Evolutionary conservation across 148 eudicot species (phyloP).

Genomic region (Oxyria digyna): DNA sequence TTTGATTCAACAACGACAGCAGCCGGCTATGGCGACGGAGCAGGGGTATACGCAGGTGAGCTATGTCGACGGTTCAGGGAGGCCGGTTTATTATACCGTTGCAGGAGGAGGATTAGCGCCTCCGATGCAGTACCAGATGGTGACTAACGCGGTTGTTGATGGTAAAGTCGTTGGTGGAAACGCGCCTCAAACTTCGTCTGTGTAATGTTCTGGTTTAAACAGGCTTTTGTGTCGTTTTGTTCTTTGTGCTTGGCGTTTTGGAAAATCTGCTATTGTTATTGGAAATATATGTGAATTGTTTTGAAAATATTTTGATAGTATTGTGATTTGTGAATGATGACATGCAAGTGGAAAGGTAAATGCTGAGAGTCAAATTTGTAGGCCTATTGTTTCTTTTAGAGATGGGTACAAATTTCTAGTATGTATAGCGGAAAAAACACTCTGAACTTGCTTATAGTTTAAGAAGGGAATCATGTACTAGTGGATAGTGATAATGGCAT

Average conservation of each 20-base stretch:
- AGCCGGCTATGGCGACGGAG: neutral
- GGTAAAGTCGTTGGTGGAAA: slow-evolving; percentile 1
- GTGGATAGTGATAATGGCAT: neutral
- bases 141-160: neutral
- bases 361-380: too few species aligned
- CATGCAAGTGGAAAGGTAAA: too few species aligned
- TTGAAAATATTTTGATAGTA: neutral
- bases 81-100: neutral
- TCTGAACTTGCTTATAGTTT: neutral
- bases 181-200: neutral
- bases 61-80: slow-evolving; percentile 5
- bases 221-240: neutral
- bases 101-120: neutral
- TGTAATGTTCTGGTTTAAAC: neutral
- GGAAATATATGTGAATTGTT: neutral
- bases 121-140: neutral
- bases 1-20: neutral
- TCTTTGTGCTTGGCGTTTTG: neutral
- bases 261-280: neutral
- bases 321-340: too few species aligned
- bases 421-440: neutral
- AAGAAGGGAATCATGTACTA: neutral
- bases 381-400: too few species aligned
- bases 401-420: neutral
- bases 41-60: slow-evolving; percentile 7